These are phyloP conservation scores for Tolypocladium endophyticum DNA, from an alignment of 2,329 filamentous ascomycete species.

Conservation along the genomic window DNA sequence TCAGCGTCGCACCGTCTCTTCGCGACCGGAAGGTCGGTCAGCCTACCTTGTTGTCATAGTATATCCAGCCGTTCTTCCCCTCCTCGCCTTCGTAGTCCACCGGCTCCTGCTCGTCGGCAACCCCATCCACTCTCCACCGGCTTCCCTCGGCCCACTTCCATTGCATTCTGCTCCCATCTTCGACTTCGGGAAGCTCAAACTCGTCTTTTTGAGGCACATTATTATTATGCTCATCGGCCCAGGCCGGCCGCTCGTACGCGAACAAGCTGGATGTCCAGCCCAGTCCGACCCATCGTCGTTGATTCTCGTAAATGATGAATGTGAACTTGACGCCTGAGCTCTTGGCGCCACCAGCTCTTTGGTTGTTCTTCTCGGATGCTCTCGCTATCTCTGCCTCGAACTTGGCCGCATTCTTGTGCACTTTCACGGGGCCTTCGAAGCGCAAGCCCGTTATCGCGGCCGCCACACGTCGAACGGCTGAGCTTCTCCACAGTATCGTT, in stretches of 20 bases:
- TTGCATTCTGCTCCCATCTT: constrained; percentile 44
- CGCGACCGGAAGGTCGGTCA: no score
- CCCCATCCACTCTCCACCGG: constrained; percentile 79
- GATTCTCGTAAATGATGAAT: constrained; percentile 93
- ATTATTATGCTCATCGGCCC: constrained; percentile 95
- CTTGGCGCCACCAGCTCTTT: constrained; percentile 28
- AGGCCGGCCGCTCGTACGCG: constrained; percentile 77
- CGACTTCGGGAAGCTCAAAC: constrained; percentile 51
- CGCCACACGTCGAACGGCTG: constrained; percentile 57
- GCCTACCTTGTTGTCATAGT: constrained; percentile 89
- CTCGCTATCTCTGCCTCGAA: constrained; percentile 5
- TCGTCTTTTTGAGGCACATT: constrained; percentile 63
- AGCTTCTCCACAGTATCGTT: constrained; percentile 83
- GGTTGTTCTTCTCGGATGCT: constrained; percentile 10
- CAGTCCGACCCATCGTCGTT: constrained; percentile 86
- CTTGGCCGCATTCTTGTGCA: constrained; percentile 13
- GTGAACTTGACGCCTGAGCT: constrained; percentile 87
- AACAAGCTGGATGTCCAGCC: constrained; percentile 92
- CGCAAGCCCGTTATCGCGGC: constrained; percentile 70
- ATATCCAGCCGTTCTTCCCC: constrained; percentile 78
- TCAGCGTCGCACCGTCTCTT: constrained; percentile 2
- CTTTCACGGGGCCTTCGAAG: constrained; percentile 44
- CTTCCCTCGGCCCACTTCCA: constrained; percentile 77
- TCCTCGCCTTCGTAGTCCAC: constrained; percentile 46
- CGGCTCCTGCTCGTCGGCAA: constrained; percentile 35